Percentiles rank a stretch among this genome's conserved stretches.
Evolutionary conservation across 495 filamentous ascomycete genomes (phyloP).

Genomic region (Penicillium paxilli): DNA sequence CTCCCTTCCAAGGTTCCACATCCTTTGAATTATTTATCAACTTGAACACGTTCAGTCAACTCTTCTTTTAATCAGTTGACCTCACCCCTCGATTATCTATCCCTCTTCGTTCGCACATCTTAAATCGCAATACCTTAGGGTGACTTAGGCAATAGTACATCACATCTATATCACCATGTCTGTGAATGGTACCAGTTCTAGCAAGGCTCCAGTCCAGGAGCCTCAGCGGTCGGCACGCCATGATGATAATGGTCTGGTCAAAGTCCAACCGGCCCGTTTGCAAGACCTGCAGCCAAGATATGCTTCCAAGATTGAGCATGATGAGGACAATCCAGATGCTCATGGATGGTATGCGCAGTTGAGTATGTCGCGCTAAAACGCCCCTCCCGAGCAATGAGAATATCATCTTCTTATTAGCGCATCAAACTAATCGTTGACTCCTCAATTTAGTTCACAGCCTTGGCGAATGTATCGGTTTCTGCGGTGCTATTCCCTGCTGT

Average conservation of each 20-base stretch:
- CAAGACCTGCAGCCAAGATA: constrained; percentile 90
- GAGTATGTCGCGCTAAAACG: constrained; percentile 54
- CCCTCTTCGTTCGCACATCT: no score
- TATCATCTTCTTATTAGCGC: no score
- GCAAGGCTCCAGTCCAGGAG: constrained; percentile 41
- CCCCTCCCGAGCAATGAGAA: neutral
- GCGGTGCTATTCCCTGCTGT: constrained; percentile 91
- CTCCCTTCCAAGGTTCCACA: neutral
- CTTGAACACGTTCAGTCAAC: neutral
- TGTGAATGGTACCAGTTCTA: constrained; percentile 28
- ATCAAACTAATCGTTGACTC: no score
- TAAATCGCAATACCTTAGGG: no score
- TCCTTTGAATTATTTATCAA: neutral
- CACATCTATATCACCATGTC: constrained; percentile 27
- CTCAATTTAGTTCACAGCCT: constrained; percentile 64
- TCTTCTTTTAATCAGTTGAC: no score
- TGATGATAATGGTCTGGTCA: constrained; percentile 51
- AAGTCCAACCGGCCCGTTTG: constrained; percentile 76
- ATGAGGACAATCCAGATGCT: constrained; percentile 62
- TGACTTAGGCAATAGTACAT: no score
- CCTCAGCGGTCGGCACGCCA: constrained; percentile 17
- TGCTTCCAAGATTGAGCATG: constrained; percentile 70
- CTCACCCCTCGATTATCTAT: no score
- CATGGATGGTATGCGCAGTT: constrained; percentile 91
- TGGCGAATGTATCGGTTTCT: constrained; percentile 72